Evolutionary conservation across 768 basidiomycete species (phyloP).

Genomic region (Suillus tomentosus): DNA sequence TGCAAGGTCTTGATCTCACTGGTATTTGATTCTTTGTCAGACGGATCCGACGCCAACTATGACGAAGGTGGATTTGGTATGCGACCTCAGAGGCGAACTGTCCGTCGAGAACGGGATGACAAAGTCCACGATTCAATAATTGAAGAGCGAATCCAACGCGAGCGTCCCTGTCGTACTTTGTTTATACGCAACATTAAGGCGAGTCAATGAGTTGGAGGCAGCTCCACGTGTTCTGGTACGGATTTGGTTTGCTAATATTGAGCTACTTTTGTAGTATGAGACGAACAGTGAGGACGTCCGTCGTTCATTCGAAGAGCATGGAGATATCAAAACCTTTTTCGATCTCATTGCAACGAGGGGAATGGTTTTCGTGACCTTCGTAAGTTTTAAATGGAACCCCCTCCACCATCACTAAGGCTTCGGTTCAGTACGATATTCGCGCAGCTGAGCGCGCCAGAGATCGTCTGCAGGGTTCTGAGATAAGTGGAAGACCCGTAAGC

Average conservation of each 20-base stretch:
- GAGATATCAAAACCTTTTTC: constrained; percentile 96
- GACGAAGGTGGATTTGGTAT: constrained; percentile 52
- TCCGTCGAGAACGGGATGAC: constrained; percentile 81
- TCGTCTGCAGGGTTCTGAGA: constrained; percentile 84
- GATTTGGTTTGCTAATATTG: constrained; percentile 18
- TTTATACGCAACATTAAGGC: constrained; percentile 99
- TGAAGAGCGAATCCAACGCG: constrained; percentile 91
- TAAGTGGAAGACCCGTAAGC: constrained; percentile 87
- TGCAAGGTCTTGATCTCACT: constrained; percentile 49
- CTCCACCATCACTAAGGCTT: constrained; percentile 16
- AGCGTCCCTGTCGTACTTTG: constrained; percentile 92
- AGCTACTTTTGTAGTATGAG: constrained; percentile 65
- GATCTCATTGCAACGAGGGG: constrained; percentile 92
- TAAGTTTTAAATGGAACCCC: constrained; percentile 48
- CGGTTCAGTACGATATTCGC: constrained; percentile 80
- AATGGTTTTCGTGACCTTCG: constrained; percentile 99
- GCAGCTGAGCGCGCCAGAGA: constrained; percentile 93
- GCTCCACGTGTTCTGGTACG: constrained; percentile 7
- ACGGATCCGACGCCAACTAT: constrained; percentile 60
- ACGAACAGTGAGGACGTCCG: constrained; percentile 85
- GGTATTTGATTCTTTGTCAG: constrained; percentile 50
- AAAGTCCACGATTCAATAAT: constrained; percentile 90
- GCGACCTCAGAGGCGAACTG: constrained; percentile 45
- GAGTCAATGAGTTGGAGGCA: constrained; percentile 42
- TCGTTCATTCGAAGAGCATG: constrained; percentile 86